phyloP scores from a whole-genome alignment of 352 stramenopile species.

The Phytophthora palmivora region DNA sequence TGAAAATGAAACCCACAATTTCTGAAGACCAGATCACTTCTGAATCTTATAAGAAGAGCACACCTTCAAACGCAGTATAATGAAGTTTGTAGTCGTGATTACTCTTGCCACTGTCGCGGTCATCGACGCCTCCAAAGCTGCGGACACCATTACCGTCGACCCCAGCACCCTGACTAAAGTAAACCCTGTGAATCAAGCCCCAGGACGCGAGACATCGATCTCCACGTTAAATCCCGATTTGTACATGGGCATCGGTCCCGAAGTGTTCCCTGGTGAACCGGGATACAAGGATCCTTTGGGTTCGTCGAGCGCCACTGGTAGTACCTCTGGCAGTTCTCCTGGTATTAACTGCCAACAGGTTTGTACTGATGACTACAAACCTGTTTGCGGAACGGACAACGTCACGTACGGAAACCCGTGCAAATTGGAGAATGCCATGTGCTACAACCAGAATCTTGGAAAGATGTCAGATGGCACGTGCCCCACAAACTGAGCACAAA shows the following conservation, averaged over 20 bases:
- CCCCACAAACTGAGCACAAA: too few species aligned
- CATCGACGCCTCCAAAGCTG: neutral
- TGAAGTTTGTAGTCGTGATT: constrained; percentile 1
- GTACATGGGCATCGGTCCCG: constrained; percentile 14
- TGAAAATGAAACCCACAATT: too few species aligned
- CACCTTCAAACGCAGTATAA: neutral
- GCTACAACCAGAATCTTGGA: too few species aligned
- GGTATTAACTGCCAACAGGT: too few species aligned
- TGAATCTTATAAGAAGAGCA: neutral
- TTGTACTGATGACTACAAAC: too few species aligned
- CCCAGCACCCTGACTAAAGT: constrained; percentile 6
- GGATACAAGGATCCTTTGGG: constrained; percentile 3
- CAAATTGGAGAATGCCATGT: too few species aligned
- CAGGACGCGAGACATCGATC: constrained; percentile 9
- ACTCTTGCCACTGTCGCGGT: neutral
- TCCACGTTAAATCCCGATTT: constrained; percentile 7
- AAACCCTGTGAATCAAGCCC: constrained; percentile 5
- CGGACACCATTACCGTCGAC: constrained; percentile 7
- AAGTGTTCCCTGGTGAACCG: constrained; percentile 4
- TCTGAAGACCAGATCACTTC: too few species aligned
- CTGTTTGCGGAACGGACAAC: too few species aligned
- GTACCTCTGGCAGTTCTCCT: too few species aligned
- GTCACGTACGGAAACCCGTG: too few species aligned
- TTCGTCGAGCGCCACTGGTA: neutral
- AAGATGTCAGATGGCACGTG: too few species aligned